Base-by-base conservation (phyloP, 1,284 basidiomycete species). In the Trichosporon asahii region DNA sequence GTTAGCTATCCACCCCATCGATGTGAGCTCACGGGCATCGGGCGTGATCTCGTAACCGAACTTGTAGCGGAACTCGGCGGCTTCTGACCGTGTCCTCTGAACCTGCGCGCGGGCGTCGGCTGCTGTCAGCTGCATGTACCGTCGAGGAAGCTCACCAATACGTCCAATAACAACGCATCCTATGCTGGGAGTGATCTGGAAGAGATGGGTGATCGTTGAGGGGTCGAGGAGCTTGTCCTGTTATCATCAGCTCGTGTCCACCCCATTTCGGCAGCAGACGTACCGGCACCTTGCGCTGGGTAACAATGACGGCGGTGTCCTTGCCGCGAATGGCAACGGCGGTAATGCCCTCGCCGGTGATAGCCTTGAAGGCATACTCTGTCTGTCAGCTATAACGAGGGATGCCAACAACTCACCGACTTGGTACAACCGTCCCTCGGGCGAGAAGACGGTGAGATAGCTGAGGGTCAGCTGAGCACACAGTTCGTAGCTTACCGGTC, bases 331-430 rank as follows among this genome's bases (percentile, higher is more conserved):
- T 91, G 15, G 95, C 89, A 66, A 99, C 88, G 6, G 95, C 90
- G 2, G 97, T 99, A 78, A 98, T 93, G 0, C 95, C 96, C 2
- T 95, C 95, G 66, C 94, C 92, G 72, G 93, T 93, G 84, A 99
- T 98, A 64, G 97, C 97, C 85, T 99, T 99, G 90, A 99, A 99
- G 23, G 97, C 97, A 88, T 99, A 99, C 85, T 98, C 95, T 97
- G 74, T 70, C 8, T 65, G 29, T 61, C 61, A 12, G 69, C 37
- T 33, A 6, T 9, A 33, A 6, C 9, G 12, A 2, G n/a, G 18
- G 21, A 3, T 33, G 14, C 25, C 35, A 25, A 23, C 49, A 33
- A 88, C 93, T 77, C 78, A 94, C 95, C 95, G 83, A 98, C 94
- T 94, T 98, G 95, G 82, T 97, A 98, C 40, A 87, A 80, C 68